These are phyloP conservation scores for Hypoxylon perforatum DNA, from an alignment of 495 filamentous ascomycete genomes.

Conservation along the genomic window DNA sequence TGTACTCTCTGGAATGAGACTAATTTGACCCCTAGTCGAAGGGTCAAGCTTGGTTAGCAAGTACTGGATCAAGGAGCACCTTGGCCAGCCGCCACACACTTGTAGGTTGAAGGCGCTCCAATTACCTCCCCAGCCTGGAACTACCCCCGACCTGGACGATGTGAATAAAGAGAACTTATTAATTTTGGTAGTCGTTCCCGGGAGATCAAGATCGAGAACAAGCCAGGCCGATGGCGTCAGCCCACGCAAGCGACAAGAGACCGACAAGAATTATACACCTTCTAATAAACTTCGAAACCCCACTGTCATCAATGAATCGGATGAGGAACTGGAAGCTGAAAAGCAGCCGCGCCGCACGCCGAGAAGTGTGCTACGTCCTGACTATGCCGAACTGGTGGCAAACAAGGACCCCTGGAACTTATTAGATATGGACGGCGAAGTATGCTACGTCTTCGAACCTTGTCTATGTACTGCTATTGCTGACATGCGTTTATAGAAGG, in stretches of 20 bases:
- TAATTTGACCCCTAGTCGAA: constrained; percentile 29
- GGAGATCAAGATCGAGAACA: constrained; percentile 32
- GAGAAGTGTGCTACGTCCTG: constrained; percentile 39
- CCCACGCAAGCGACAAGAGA: constrained; percentile 19
- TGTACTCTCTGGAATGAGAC: not conserved
- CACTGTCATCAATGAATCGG: constrained; percentile 15
- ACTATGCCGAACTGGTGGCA: constrained; percentile 46
- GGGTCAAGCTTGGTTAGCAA: constrained; percentile 42
- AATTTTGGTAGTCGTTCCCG: constrained; percentile 25
- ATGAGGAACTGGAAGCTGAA: constrained; percentile 28
- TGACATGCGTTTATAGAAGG: constrained; percentile 19
- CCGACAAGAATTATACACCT: constrained; percentile 34
- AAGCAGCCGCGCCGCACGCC: constrained; percentile 43
- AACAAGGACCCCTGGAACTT: constrained; percentile 45
- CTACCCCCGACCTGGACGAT: not conserved
- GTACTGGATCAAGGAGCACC: constrained; percentile 47
- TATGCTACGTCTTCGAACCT: not conserved
- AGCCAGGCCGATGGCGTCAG: constrained; percentile 10
- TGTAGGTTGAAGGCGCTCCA: constrained; percentile 30
- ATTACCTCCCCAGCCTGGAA: not conserved
- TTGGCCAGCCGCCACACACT: constrained; percentile 40
- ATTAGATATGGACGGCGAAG: constrained; percentile 39
- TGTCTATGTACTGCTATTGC: not conserved
- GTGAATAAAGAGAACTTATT: not conserved
- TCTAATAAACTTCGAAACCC: constrained; percentile 18